Percentiles rank a stretch among this genome's conserved stretches.
These are phyloP conservation scores for Daldinia vernicosa DNA, from an alignment of 495 filamentous ascomycete genomes.

Conservation along the genomic window DNA sequence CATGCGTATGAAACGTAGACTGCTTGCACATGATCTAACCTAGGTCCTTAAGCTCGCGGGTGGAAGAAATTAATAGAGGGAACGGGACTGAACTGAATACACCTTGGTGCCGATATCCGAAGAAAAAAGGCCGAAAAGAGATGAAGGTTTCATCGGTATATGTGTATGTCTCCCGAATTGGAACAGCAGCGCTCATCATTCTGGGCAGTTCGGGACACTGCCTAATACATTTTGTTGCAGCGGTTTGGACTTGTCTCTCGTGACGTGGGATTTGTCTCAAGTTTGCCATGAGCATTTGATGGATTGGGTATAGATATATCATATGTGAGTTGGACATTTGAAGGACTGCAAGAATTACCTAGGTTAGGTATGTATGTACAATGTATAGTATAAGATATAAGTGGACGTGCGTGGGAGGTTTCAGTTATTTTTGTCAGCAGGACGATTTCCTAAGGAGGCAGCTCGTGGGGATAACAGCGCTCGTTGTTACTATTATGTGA, in stretches of 20 bases:
- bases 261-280: slow-evolving; percentile 31
- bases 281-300: neutral
- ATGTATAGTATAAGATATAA: slow-evolving; percentile 7
- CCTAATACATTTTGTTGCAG: slow-evolving; percentile 2
- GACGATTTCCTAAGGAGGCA: slow-evolving; percentile 29
- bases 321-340: slow-evolving; percentile 4
- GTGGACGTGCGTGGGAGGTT: slow-evolving; percentile 15
- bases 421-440: slow-evolving; percentile 29
- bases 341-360: slow-evolving; percentile 3
- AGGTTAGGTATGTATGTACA: neutral
- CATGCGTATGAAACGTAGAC: neutral
- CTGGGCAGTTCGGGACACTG: slow-evolving; percentile 7
- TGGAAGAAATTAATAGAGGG: neutral
- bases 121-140: neutral
- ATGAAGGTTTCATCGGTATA: slow-evolving; percentile 1
- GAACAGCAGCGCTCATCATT: slow-evolving; percentile 18
- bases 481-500: neutral
- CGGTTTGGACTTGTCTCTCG: slow-evolving; percentile 2
- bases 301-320: slow-evolving; percentile 11
- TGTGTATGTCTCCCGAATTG: neutral
- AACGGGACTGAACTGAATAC: neutral
- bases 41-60: neutral
- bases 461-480: slow-evolving; percentile 3
- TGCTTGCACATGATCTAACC: neutral
- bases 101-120: neutral